These are phyloP conservation scores for Drechslerella coelobrocha DNA, from an alignment of 2,329 filamentous ascomycete genomes.

Conservation along the genomic window DNA sequence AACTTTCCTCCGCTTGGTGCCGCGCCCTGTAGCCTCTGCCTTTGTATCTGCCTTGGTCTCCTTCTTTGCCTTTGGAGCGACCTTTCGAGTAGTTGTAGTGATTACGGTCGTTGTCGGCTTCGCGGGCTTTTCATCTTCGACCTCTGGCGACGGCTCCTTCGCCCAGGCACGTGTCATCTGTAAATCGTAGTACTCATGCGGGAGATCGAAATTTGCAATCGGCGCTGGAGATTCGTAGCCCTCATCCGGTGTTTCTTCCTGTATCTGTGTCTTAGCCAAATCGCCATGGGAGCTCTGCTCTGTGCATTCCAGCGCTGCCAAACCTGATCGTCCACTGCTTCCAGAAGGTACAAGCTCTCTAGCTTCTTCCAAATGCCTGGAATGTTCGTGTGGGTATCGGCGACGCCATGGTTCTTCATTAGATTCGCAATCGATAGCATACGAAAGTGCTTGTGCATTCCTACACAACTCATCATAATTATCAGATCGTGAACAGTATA, in stretches of 20 bases:
- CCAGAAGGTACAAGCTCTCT: conserved; percentile 80
- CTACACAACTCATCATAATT: conserved; percentile 59
- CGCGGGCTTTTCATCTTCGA: conserved; percentile 47
- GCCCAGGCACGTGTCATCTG: conserved; percentile 49
- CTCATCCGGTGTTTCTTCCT: conserved; percentile 52
- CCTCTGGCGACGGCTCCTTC: conserved; percentile 57
- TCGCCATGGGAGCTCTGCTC: no score
- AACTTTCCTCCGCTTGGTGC: conserved; percentile 44
- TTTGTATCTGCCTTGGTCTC: conserved; percentile 54
- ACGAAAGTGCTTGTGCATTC: conserved; percentile 92
- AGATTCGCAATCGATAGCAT: conserved; percentile 86
- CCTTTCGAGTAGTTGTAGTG: conserved; percentile 58
- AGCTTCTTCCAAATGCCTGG: conserved; percentile 92
- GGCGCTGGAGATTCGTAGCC: conserved; percentile 43
- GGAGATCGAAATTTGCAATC: conserved; percentile 46
- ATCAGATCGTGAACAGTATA: not conserved
- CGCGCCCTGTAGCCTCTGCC: conserved; percentile 56
- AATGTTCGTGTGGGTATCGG: conserved; percentile 84
- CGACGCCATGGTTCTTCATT: conserved; percentile 78
- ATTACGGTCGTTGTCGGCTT: conserved; percentile 17
- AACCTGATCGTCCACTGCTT: conserved; percentile 84
- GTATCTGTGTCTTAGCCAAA: not conserved
- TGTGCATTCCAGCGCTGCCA: conserved; percentile 58
- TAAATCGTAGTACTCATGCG: conserved; percentile 51
- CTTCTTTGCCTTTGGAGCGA: conserved; percentile 63